phyloP scores from a whole-genome alignment of 805 yeast genomes.

The Candida saitoana region DNA sequence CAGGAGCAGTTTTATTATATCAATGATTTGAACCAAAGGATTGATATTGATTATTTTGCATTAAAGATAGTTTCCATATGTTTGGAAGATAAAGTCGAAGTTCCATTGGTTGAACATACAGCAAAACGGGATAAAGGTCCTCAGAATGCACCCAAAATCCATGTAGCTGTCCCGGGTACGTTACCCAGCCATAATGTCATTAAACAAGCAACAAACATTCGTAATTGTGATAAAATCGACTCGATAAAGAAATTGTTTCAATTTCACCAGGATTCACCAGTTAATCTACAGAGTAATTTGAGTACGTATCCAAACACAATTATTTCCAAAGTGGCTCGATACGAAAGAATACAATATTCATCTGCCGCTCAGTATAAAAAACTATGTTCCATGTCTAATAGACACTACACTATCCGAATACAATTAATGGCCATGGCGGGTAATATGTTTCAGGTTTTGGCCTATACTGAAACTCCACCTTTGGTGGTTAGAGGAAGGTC shows the following conservation, averaged over 20 bases:
- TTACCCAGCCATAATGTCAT: slow-evolving; percentile 56
- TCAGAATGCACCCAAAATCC: slow-evolving; percentile 53
- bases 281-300: slow-evolving; percentile 14
- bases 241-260: slow-evolving; percentile 50
- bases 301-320: slow-evolving; percentile 45
- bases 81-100: slow-evolving; percentile 45
- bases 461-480: slow-evolving; percentile 55
- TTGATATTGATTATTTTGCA: slow-evolving; percentile 46
- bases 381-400: slow-evolving; percentile 38
- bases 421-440: slow-evolving; percentile 46
- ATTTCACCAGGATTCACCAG: slow-evolving; percentile 22
- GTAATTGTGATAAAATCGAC: slow-evolving; percentile 51
- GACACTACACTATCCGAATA: slow-evolving; percentile 49
- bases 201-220: slow-evolving; percentile 57
- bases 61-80: slow-evolving; percentile 50
- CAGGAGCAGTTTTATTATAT: slow-evolving; percentile 31
- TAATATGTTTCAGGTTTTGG: slow-evolving; percentile 27
- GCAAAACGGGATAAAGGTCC: slow-evolving; percentile 75
- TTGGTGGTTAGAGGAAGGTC: slow-evolving; percentile 62
- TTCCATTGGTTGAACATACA: slow-evolving; percentile 61
- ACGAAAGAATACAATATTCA: slow-evolving; percentile 66
- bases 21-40: slow-evolving; percentile 14
- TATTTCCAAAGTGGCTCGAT: slow-evolving; percentile 57
- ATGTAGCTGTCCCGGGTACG: slow-evolving; percentile 52
- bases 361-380: slow-evolving; percentile 47